phyloP scores from a whole-genome alignment of 495 filamentous ascomycete genomes.

The Friedmanniomyces simplex region DNA sequence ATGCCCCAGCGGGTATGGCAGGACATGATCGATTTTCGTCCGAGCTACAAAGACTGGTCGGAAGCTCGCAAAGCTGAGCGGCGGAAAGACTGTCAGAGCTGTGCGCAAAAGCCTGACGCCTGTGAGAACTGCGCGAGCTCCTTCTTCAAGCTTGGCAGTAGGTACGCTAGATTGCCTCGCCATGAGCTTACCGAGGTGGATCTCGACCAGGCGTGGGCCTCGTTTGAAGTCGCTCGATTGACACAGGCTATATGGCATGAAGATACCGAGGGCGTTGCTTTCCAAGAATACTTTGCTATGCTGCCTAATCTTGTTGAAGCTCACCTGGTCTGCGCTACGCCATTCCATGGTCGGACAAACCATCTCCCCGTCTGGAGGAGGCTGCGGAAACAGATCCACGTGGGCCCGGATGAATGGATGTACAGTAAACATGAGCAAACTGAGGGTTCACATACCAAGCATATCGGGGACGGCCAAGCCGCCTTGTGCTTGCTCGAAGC shows the following conservation, averaged over 20 bases:
- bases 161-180: no score
- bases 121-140: no score
- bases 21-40: not conserved
- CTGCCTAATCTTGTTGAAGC: not conserved
- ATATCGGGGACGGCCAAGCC: not conserved
- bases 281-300: not conserved
- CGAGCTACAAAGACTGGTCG: no score
- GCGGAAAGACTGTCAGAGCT: not conserved
- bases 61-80: not conserved
- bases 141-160: no score
- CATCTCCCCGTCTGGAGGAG: not conserved
- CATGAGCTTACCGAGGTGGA: not conserved
- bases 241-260: not conserved
- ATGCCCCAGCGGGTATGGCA: not conserved
- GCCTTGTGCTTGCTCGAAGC: not conserved
- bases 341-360: not conserved
- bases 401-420: slow-evolving; percentile 2
- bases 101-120: not conserved
- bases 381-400: not conserved
- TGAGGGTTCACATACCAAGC: not conserved
- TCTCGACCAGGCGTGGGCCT: not conserved
- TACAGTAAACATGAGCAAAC: not conserved
- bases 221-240: not conserved
- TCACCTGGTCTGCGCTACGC: not conserved
- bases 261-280: not conserved